Percentiles rank a stretch among this genome's conserved stretches.
Conservation (phyloP, 2,329 filamentous ascomycete genomes). For the Pseudogymnoascus sp. region DNA sequence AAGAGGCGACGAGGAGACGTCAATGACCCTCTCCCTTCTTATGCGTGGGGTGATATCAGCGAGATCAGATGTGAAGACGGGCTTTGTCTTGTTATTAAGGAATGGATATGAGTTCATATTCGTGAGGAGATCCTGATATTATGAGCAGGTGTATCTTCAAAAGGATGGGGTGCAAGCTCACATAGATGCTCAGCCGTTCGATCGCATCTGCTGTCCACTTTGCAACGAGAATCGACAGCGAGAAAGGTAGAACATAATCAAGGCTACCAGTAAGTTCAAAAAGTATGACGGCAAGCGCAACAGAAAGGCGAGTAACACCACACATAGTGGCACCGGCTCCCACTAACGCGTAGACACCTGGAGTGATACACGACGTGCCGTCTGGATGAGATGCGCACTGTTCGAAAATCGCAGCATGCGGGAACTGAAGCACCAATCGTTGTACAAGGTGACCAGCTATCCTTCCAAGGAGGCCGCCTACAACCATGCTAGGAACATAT, state of each 20-base stretch:
- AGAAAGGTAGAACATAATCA: constrained; percentile 92
- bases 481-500: constrained; percentile 97
- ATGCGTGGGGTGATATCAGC: constrained; percentile 75
- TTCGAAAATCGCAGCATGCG: constrained; percentile 64
- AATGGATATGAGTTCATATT: constrained; percentile 98
- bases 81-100: constrained; percentile 92
- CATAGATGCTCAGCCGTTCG: constrained; percentile 89
- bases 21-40: constrained; percentile 71
- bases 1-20: constrained; percentile 75
- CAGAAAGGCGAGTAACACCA: constrained; percentile 84
- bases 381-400: constrained; percentile 58
- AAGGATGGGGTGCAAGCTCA: constrained; percentile 32
- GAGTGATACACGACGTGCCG: constrained; percentile 79
- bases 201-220: constrained; percentile 98
- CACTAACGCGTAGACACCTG: constrained; percentile 92
- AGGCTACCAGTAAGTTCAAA: constrained; percentile 94
- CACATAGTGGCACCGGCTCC: constrained; percentile 97
- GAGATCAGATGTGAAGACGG: constrained; percentile 80
- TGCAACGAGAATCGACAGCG: constrained; percentile 81
- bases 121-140: constrained; percentile 67
- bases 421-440: constrained; percentile 66
- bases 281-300: constrained; percentile 88
- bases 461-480: constrained; percentile 84
- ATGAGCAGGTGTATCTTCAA: constrained; percentile 11
- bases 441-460: constrained; percentile 81